A percentile compares a stretch with the other conserved stretches of the same genome.
These are phyloP conservation scores for Eucalyptus brandiana DNA, from an alignment of 345 rosid genomes.

Conservation along the genomic window DNA sequence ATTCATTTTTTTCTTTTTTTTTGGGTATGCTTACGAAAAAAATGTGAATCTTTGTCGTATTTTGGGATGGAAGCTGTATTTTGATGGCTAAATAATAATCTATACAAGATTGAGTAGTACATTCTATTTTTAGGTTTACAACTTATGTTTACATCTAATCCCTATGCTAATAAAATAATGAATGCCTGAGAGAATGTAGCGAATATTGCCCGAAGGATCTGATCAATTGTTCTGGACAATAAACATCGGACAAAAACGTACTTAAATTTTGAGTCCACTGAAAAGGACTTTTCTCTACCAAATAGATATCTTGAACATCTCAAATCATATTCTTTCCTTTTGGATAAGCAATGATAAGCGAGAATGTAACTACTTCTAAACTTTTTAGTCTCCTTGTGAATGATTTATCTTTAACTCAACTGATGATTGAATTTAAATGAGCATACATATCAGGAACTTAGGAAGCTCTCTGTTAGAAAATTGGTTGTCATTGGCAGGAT, in stretches of 20 bases:
- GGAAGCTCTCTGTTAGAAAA: neutral
- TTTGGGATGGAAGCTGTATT: neutral
- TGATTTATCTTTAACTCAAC: neutral
- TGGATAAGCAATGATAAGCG: neutral
- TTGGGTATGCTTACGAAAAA: neutral
- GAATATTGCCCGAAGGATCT: neutral
- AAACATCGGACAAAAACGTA: too few relatives aligned
- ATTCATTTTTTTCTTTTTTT: too few relatives aligned
- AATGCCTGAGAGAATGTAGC: neutral
- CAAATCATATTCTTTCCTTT: neutral
- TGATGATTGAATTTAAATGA: neutral
- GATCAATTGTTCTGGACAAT: neutral
- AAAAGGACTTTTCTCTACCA: neutral
- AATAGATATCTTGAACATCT: neutral
- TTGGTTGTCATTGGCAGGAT: neutral
- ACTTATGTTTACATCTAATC: neutral
- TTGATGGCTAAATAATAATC: neutral
- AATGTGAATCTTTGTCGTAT: neutral
- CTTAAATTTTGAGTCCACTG: neutral
- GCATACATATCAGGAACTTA: neutral
- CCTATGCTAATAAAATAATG: neutral
- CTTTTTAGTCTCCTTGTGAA: neutral
- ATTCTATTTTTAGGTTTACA: neutral
- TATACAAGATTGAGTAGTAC: neutral
- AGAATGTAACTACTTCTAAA: neutral